Evolutionary conservation across 345 rosid genomes (phyloP), one percentile per base, ranked within the genome.

Genomic region (Capsella bursapastoris): DNA sequence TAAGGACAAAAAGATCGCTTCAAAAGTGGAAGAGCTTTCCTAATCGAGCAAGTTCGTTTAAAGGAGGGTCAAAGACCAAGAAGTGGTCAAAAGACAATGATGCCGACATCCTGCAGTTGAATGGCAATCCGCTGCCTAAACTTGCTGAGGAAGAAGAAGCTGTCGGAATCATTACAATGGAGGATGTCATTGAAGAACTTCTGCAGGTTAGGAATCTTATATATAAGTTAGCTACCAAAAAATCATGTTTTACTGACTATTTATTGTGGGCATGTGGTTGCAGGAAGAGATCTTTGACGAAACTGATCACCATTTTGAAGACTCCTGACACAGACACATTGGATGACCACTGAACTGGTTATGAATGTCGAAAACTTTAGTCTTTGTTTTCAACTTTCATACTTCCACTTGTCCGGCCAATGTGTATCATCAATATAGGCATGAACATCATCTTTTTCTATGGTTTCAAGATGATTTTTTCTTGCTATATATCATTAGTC

Each of bases 241-340:
- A 11, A 4, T 11, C 40, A 12, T 25, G 11, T 61, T 15, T 75
- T 12, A 44, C 50, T 8, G 32, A 34, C 65, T 60, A 13, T 12
- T 6, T 9, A 43, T 35, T 14, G 27, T 18, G 9, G 49, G 2
- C 32, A 28, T 57, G 69, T 16, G 68, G 53, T 66, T 56, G 41
- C 67, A 94, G 99, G 99, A 92, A 88, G 98, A 94, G 84, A 94
- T 94, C 43, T 94, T 84, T 51, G 99, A 91, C 12, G 99, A 94
- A 82, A 94, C 97, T 0, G 99, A 94, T 83, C 93, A 92, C 77
- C 93, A 86, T 55, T 80, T 79, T 13, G 93, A 92, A 57, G 92
- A 85, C 74, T 90, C 86, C 31, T 90, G 70, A 89, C 82, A 64
- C 66, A 60, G 60, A 64, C 71, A 60, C 66, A 50, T 31, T 68